phyloP scores from a whole-genome alignment of 2,329 filamentous ascomycete species.

The Dothideomycetes sp. region DNA sequence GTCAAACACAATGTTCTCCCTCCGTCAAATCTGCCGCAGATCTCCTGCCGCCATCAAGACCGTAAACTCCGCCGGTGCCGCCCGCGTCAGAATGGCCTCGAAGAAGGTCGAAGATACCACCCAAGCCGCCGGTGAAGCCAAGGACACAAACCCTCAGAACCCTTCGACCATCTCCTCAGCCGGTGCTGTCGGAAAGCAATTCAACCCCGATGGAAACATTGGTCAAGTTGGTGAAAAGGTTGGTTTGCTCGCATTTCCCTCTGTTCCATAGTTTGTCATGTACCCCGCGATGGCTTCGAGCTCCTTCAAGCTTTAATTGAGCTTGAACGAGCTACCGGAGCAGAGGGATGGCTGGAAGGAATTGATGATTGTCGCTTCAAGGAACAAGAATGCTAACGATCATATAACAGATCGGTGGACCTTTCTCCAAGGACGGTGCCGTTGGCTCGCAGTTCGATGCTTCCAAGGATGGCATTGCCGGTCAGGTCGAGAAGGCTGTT shows the following conservation, averaged over 20 bases:
- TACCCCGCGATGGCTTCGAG: no score
- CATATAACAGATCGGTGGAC: slow-evolving; percentile 39
- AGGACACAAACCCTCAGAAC: slow-evolving; percentile 19
- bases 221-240: slow-evolving; percentile 40
- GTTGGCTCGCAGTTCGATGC: slow-evolving; percentile 50
- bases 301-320: no score
- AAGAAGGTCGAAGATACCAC: slow-evolving; percentile 12
- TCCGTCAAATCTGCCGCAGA: no score
- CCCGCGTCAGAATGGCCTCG: slow-evolving; percentile 11
- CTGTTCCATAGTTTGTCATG: no score
- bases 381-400: background rate
- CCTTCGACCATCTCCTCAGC: slow-evolving; percentile 38
- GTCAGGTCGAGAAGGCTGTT: slow-evolving; percentile 42
- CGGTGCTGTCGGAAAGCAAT: slow-evolving; percentile 47
- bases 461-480: slow-evolving; percentile 43
- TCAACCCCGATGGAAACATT: slow-evolving; percentile 43
- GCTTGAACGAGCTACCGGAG: no score
- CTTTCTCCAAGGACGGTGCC: slow-evolving; percentile 41
- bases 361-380: no score
- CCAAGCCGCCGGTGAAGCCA: slow-evolving; percentile 13
- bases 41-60: no score
- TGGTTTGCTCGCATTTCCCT: no score
- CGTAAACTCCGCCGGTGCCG: slow-evolving; percentile 1
- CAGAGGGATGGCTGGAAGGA: no score
- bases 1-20: no score